Base-by-base conservation (phyloP, 345 rosid genomes). In the Dipteronia sinensis region DNA sequence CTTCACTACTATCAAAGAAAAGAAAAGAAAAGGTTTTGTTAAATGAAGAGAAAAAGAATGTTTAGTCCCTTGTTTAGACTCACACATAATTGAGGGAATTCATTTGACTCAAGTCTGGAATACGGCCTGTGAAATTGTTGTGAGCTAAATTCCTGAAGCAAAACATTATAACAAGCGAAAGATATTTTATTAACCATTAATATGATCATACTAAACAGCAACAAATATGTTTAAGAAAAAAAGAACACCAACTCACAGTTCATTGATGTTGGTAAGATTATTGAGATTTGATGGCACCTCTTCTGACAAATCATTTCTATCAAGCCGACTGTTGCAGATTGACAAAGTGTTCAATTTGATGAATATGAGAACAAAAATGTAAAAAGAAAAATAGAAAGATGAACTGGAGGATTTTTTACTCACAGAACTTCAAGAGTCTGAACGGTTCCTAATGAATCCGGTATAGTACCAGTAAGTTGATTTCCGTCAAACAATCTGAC, bases 351-450 rank as follows among this genome's bases (percentile, higher is more conserved):
- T 34, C n/a, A 19, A 62, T 49, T 64, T 6, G 11, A 69, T 70
- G 29, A 75, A 34, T 15, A n/a, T 72, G 38, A 61, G 42, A 66
- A 73, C 74, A 70, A 22, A 10, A 10, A 72, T 38, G 42, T 40
- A 71, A 27, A 38, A 1, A 49, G 31, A 27, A 31, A 25, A 31
- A n/a, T 25, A 23, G 20, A 10, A 67, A 42, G 77, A 67, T 67
- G 22, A 44, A 47, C 40, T 16, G 55, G 38, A 3, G 44, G 65
- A 61, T 34, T 65, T 55, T 79, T 78, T 75, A 96, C 99, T 96
- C 88, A 96, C 98, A 94, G 95, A 91, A 89, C 97, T 86, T 96
- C 99, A 44, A 96, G 97, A 17, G 95, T 89, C 89, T 84, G 90
- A 84, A 96, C 89, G 0, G 65, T 83, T 83, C 90, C 97, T 80